Evolutionary conservation across 2,329 filamentous ascomycete genomes (phyloP).

Genomic region (Davidsoniella eucalypti): DNA sequence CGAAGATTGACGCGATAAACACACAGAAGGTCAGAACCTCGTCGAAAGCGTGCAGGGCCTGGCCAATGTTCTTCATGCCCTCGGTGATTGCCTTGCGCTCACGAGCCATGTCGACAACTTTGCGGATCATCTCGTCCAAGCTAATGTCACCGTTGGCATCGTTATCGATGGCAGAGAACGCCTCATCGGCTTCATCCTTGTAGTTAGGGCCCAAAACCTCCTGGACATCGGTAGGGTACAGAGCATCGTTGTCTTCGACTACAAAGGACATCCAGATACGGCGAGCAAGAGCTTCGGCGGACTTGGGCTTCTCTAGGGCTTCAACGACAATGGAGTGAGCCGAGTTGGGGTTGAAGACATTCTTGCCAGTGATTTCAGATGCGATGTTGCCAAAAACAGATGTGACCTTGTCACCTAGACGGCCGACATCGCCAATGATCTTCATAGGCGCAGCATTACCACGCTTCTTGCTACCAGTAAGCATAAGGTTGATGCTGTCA

Average conservation of each 20-base stretch:
- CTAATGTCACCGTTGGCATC: slow-evolving; percentile 90
- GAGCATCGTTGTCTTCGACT: slow-evolving; percentile 65
- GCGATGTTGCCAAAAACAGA: slow-evolving; percentile 87
- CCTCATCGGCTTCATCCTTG: slow-evolving; percentile 67
- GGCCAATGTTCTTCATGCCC: slow-evolving; percentile 95
- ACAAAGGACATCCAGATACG: slow-evolving; percentile 98
- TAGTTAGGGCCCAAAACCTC: slow-evolving; percentile 72
- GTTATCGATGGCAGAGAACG: slow-evolving; percentile 63
- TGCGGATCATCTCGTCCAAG: slow-evolving; percentile 86
- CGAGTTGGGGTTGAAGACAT: slow-evolving; percentile 84
- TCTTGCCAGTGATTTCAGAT: slow-evolving; percentile 85
- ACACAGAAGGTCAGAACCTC: slow-evolving; percentile 70
- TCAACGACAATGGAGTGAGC: slow-evolving; percentile 80
- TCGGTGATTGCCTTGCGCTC: slow-evolving; percentile 77
- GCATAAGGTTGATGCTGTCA: slow-evolving; percentile 58
- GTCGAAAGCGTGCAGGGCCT: slow-evolving; percentile 83
- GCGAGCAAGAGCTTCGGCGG: slow-evolving; percentile 81
- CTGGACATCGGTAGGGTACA: slow-evolving; percentile 65
- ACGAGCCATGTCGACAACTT: slow-evolving; percentile 66
- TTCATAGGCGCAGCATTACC: slow-evolving; percentile 63
- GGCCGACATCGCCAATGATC: slow-evolving; percentile 59
- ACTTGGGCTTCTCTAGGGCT: slow-evolving; percentile 67
- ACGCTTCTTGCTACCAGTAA: slow-evolving; percentile 37
- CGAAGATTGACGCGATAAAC: slow-evolving; percentile 62
- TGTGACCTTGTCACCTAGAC: slow-evolving; percentile 83